Evolutionary conservation across 805 yeast genomes (phyloP), one percentile per base, ranked within the genome.

Genomic region (Wickerhamiella hasegawae): DNA sequence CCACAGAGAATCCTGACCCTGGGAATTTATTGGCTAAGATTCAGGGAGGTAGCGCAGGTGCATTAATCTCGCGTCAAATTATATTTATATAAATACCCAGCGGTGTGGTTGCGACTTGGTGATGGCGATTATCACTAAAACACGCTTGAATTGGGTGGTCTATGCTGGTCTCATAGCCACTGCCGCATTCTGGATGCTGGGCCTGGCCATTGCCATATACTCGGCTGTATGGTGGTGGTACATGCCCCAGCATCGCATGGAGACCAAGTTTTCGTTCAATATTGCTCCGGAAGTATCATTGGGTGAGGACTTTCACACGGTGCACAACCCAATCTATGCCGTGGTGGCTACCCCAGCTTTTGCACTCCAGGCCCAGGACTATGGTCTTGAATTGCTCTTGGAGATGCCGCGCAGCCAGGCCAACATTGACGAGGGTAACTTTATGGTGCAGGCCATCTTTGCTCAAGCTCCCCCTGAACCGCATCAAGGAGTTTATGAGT

Each of bases 371-470:
- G 32, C 37, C 40, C 38, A 41, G 25, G 47, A 45, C 27, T 58
- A 56, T 37, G 38, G 41, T 17, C 40, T 58, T 11, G 35, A 36
- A 3, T 43, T 58, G 9, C 39, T 35, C 18, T 44, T 58, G 17
- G 41, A 36, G 18, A 39, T 56, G 31, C 63, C 61, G 4, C 45
- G 57, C 15, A 41, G 43, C n/a, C 40, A 38, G 4, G 39, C 39
- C 32, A 58, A 58, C 38, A 40, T 37, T 23, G 41, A 44, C 4
- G 25, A 47, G 11, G 59, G 60, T 20, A 58, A 56, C 40, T 57
- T 58, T 40, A 45, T 49, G 48, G 45, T 54, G 20, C 24, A 43
- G 6, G 39, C 46, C 15, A 32, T 45, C 4, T 34, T 50, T 14
- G 39, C 45, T 21, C 43, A 44, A 17, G 34, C 39, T 15, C 20